Evolutionary conservation across 805 yeast genomes (phyloP), one percentile per base, ranked within the genome.

Genomic region (Monosporozyma aerobia): DNA sequence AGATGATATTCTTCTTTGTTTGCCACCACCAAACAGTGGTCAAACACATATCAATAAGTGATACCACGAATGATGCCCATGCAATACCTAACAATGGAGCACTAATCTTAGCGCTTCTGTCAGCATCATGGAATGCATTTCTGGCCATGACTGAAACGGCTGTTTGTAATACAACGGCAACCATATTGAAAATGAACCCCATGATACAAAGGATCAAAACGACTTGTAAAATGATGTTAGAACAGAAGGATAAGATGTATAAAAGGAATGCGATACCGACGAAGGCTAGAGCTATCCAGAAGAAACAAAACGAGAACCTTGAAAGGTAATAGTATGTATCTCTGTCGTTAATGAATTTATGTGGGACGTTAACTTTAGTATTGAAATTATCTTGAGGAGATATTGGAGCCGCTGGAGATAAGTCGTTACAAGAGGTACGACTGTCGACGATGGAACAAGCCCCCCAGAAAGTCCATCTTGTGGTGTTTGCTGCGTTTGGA

Each of bases 381-480:
- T 74, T 74, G 59, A 84, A 86, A 71, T 86, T 86, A 67, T 86
- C 90, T 44, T 71, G 77, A 35, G 92, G 92, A 8, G 90, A 84
- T 52, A 86, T 68, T 51, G 94, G 89, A 61, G 74, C 78, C 48
- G 84, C 92, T 30, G 94, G 89, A 13, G 81, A 79, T 45, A 76
- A 65, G 30, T 60, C 43, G 7, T 53, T 51, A 27, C 65, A 61
- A 43, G 50, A 40, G 3, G 58, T 58, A n/a, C 27, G 29, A 57
- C 58, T 62, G 32, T 61, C 57, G 9, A 35, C 35, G 48, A 49
- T 49, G 51, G 51, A 56, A 67, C 88, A 82, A 47, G 84, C 76
- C 59, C 92, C 90, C 92, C 92, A 86, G 73, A 80, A 85, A 2
- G 90, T 84, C 90, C 90, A 86, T 61, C 87, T 81, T n/a, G 88